Conservation (phyloP, 1,284 basidiomycete species). For the Abortiporus biennis region DNA sequence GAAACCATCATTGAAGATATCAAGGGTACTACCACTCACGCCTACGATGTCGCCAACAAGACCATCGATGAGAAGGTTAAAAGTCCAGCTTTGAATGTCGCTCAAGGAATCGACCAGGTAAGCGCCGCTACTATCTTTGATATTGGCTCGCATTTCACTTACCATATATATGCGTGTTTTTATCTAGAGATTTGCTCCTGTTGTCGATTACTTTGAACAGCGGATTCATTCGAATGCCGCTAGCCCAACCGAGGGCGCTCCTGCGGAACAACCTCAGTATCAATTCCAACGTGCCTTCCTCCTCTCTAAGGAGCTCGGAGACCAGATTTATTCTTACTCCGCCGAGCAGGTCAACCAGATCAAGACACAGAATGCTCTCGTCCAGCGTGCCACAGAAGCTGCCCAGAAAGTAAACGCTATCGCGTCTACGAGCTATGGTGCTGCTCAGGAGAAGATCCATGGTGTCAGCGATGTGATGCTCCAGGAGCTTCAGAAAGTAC, state of each 20-base stretch:
- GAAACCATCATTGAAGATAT: constrained; percentile 63
- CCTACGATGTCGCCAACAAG: constrained; percentile 53
- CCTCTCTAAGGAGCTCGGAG: constrained; percentile 56
- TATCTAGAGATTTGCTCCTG: constrained; percentile 57
- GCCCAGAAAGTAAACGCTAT: constrained; percentile 56
- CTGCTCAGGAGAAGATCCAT: constrained; percentile 42
- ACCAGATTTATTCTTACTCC: constrained; percentile 59
- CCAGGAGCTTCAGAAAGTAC: constrained; percentile 56
- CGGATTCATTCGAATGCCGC: constrained; percentile 36
- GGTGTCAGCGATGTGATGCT: constrained; percentile 59
- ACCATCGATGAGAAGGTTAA: constrained; percentile 60
- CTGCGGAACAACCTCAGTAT: constrained; percentile 33
- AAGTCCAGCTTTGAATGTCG: constrained; percentile 56
- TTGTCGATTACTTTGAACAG: constrained; percentile 65
- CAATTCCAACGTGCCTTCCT: constrained; percentile 71
- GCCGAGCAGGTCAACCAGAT: constrained; percentile 67
- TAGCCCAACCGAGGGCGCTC: constrained; percentile 11
- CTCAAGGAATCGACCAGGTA: constrained; percentile 69
- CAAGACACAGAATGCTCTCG: constrained; percentile 57
- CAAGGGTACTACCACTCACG: constrained; percentile 48
- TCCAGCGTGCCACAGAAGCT: constrained; percentile 66
- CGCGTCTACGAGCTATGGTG: constrained; percentile 45
- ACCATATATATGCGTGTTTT: not conserved
- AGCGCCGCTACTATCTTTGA: too few species aligned
- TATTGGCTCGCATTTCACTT: constrained; percentile 11